Percentiles rank a stretch among this genome's conserved stretches.
Conservation (phyloP, 192 early-diverging fungal species). For the Dissophora ornata region DNA sequence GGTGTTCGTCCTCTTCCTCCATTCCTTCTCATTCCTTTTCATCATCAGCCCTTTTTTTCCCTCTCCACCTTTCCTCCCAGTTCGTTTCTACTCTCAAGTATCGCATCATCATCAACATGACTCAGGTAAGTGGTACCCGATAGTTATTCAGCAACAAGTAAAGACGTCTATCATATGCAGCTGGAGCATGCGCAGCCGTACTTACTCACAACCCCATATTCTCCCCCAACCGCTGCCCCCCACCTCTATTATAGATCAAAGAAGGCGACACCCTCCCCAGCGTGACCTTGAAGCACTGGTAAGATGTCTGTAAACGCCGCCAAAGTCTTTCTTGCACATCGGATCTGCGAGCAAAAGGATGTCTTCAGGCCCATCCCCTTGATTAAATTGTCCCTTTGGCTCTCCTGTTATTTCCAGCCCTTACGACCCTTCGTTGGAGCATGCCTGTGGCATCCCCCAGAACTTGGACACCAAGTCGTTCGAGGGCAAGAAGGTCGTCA, state of each 20-base stretch:
- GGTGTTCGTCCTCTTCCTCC: not conserved
- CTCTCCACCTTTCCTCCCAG: not conserved
- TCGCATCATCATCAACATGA: slow-evolving; percentile 19
- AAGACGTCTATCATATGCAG: too few species aligned
- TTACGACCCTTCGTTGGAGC: slow-evolving; percentile 32
- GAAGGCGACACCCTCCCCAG: slow-evolving; percentile 49
- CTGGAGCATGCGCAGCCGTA: too few species aligned
- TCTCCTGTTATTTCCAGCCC: slow-evolving; percentile 24
- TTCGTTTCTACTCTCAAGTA: not conserved
- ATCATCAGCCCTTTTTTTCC: slow-evolving; percentile 2
- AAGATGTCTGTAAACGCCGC: too few species aligned
- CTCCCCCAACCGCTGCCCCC: too few species aligned
- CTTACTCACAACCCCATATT: too few species aligned
- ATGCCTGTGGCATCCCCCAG: slow-evolving; percentile 51
- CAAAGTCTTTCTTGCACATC: too few species aligned
- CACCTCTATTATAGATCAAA: slow-evolving; percentile 20
- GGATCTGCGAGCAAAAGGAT: too few species aligned
- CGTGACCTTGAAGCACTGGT: slow-evolving; percentile 50
- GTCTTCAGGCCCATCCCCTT: too few species aligned
- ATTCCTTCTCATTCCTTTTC: slow-evolving; percentile 1
- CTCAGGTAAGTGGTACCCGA: slow-evolving; percentile 45
- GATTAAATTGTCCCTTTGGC: too few species aligned
- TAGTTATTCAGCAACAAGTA: too few species aligned
- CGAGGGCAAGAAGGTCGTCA: slow-evolving; percentile 71
- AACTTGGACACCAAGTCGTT: slow-evolving; percentile 58